Evolutionary conservation across 1,284 basidiomycete genomes (phyloP).

Genomic region (Rugosomyces carneus): DNA sequence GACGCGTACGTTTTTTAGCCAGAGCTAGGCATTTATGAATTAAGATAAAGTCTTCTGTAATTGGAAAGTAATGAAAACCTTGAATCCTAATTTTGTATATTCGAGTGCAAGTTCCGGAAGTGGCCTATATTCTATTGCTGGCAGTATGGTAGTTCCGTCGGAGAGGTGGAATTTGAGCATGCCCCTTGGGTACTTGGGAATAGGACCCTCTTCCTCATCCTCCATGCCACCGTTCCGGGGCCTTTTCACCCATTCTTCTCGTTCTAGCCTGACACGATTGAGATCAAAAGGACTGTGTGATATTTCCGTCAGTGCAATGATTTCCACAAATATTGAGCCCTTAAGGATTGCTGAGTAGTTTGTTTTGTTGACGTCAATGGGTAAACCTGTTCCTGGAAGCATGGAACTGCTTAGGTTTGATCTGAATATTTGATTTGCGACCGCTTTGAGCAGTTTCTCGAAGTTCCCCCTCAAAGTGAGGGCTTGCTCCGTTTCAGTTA

Average conservation of each 20-base stretch:
- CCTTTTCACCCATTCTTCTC: slow-evolving; percentile 52
- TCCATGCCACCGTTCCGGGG: slow-evolving; percentile 51
- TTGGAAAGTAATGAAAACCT: slow-evolving; percentile 39
- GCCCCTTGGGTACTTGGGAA: slow-evolving; percentile 67
- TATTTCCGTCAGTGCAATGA: slow-evolving; percentile 69
- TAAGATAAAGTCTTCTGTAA: slow-evolving; percentile 3
- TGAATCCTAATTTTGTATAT: slow-evolving; percentile 64
- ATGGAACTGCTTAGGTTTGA: slow-evolving; percentile 68
- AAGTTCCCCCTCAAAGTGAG: slow-evolving; percentile 38
- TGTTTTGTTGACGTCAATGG: slow-evolving; percentile 34
- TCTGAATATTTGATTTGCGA: slow-evolving; percentile 62
- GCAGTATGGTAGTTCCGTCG: slow-evolving; percentile 55
- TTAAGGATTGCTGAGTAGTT: slow-evolving; percentile 31
- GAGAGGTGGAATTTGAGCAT: slow-evolving; percentile 64
- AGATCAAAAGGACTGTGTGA: slow-evolving; percentile 65
- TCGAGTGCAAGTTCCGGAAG: slow-evolving; percentile 58
- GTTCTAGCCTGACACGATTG: slow-evolving; percentile 55
- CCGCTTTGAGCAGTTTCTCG: slow-evolving; percentile 35
- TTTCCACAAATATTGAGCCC: slow-evolving; percentile 59
- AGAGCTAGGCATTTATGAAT: slow-evolving; percentile 38
- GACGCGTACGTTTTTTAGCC: slow-evolving; percentile 56
- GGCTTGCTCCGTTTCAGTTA: slow-evolving; percentile 34
- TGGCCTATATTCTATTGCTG: slow-evolving; percentile 64
- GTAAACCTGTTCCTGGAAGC: slow-evolving; percentile 59
- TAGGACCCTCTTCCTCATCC: slow-evolving; percentile 52